Percentiles rank a stretch among this genome's conserved stretches.
Conservation (phyloP, 2,329 filamentous ascomycete genomes). For the Trichoderma sp. region DNA sequence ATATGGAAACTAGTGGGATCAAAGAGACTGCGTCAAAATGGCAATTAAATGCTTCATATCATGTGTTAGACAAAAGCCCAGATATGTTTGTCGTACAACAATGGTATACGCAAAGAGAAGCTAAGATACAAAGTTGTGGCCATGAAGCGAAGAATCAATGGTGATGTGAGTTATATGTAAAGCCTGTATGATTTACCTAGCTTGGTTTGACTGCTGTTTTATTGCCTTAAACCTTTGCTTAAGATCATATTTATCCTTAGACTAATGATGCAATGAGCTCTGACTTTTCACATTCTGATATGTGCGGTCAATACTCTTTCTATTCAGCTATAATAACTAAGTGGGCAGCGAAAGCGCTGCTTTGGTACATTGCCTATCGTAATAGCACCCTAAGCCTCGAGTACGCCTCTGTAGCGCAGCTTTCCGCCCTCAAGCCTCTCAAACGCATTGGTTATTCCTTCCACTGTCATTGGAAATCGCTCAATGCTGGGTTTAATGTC, state of each 20-base stretch:
- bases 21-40: neutral
- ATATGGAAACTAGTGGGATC: neutral
- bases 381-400: neutral
- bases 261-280: too few relatives aligned
- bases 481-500: neutral
- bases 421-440: neutral
- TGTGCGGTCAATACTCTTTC: neutral
- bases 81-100: neutral
- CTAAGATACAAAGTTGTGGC: too few relatives aligned
- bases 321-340: neutral
- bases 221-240: too few relatives aligned
- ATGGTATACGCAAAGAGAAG: too few relatives aligned
- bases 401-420: neutral
- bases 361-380: neutral
- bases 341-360: neutral
- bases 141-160: too few relatives aligned
- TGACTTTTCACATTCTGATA: too few relatives aligned
- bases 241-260: too few relatives aligned
- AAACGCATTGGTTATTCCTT: neutral
- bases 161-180: too few relatives aligned
- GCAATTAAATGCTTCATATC: neutral
- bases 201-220: too few relatives aligned
- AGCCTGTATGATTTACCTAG: too few relatives aligned
- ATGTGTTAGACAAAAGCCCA: neutral
- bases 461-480: neutral